Base-by-base conservation (phyloP, 108 stramenopile species). In the Skeletonema grethae region DNA sequence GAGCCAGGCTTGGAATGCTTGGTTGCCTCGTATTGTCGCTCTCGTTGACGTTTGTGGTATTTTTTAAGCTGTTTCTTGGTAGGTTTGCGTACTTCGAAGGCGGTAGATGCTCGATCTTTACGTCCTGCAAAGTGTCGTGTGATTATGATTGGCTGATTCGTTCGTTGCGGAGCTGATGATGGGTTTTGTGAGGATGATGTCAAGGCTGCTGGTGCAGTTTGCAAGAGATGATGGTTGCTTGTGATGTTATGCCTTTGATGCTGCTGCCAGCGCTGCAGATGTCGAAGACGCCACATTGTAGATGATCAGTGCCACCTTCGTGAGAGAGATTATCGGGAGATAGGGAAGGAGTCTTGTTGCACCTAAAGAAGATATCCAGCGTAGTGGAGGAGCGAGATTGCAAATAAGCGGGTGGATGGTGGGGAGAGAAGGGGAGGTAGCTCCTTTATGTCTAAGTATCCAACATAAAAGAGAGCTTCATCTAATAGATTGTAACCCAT, bases 1-100 rank as follows among this genome's bases (percentile, higher is more conserved):
- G 82, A 84, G 12, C 87, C 87, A 11, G 90, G 93, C 7, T 71
- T 60, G 29, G 83, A 67, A 57, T 94, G 90, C 53, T 86, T 88
- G 2, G 62, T 82, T 53, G 65, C 64, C 65, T 86, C 76, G 43
- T 83, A 68, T 58, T 81, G 46, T 10, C 34, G 24, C 50, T 76
- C 69, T 39, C 83, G 67, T 31, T 53, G 46, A 0, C 78, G 70
- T 9, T 84, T 83, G 65, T 91, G 83, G 64, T 89, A 91, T 1
- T 25, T 63, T 55, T 88, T 87, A 9, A 70, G 67, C 69, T 90
- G 85, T 53, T 90, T 90, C 41, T 75, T 85, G 22, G 89, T 88
- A 24, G 88, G 84, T 5, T 83, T 86, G 2, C 90, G 90, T 12
- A 74, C 63, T 65, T 88, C 80, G 61, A 45, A 41, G 63, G 86